Evolutionary conservation across 345 rosid genomes (phyloP).

Genomic region (Salix viminalis): DNA sequence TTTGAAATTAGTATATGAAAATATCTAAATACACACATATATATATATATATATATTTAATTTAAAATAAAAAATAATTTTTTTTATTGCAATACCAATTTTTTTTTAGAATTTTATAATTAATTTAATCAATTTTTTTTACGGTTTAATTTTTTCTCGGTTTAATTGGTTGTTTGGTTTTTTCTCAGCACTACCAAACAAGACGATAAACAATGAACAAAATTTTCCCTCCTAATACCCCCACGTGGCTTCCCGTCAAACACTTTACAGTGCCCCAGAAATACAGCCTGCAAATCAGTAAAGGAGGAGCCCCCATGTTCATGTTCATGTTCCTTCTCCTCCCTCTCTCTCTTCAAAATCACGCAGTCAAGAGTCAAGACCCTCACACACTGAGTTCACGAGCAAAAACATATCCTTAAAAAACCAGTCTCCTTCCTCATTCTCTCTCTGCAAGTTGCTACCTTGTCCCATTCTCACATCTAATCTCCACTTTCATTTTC

Average conservation of each 20-base stretch:
- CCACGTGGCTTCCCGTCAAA: not conserved
- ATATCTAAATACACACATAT: too few species aligned
- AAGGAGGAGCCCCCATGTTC: not conserved
- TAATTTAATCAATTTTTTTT: too few species aligned
- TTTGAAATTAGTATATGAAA: too few species aligned
- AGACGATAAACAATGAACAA: too few species aligned
- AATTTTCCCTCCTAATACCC: too few species aligned
- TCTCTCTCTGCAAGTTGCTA: conserved; percentile 19
- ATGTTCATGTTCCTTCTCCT: not conserved
- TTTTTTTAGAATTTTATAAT: too few species aligned
- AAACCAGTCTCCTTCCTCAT: not conserved
- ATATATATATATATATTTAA: too few species aligned
- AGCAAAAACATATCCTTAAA: not conserved
- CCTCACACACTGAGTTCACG: not conserved
- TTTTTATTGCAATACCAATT: too few species aligned
- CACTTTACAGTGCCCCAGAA: conserved; percentile 2
- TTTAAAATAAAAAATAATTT: too few species aligned
- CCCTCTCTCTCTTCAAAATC: not conserved
- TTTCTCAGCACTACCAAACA: too few species aligned
- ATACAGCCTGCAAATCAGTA: conserved; percentile 1
- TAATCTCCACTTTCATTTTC: not conserved
- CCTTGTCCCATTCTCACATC: conserved; percentile 22
- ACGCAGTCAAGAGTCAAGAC: not conserved
- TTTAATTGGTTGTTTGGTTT: too few species aligned
- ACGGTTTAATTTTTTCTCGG: too few species aligned